Base-by-base conservation (phyloP, 768 basidiomycete genomes). In the Dentipellis fragilis region DNA sequence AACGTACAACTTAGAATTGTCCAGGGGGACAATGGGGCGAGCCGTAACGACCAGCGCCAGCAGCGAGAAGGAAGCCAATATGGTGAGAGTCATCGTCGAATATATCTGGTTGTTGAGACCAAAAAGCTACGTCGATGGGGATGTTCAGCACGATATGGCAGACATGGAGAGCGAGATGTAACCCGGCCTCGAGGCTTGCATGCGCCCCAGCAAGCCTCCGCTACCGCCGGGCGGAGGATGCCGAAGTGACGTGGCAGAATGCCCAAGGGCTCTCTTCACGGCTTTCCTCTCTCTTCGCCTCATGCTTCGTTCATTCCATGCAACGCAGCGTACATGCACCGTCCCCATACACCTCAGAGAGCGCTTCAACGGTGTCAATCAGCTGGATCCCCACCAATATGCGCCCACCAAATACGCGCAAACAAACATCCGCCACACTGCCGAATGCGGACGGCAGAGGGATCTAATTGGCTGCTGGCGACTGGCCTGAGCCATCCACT, bases 21-120 rank as follows among this genome's bases (percentile, higher is more conserved):
- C 57, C 50, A 61, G 57, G 11, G 67, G 62, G 16, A 63, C 56
- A 55, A 76, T 61, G 23, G 75, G 75, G 58, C 66, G 73, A 64
- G 73, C 64, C 54, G 70, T 67, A 60, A 75, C 75, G 67, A 73
- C 71, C 67, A 77, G 71, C 68, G 69, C 73, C 56, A 74, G 65
- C 35, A 77, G 66, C 50, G 70, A 68, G 54, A 72, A 62, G 16
- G 68, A 74, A 49, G 67, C 70, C 52, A 77, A 64, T 38, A 75
- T 61, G 55, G 66, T 65, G 21, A 72, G 64, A 21, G 71, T 66
- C 74, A 76, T 76, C 45, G 51, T 22, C 21, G 17, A 23, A 16
- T n/a, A 35, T 17, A 9, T 49, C 9, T 49, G 23, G 19, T 22
- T 7, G 19, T 35, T 22, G 22, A 49, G 29, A 22, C 22, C 19